These are phyloP conservation scores for Cryptococcus hybrid DNA, from an alignment of 1,284 basidiomycete genomes.

Conservation along the genomic window DNA sequence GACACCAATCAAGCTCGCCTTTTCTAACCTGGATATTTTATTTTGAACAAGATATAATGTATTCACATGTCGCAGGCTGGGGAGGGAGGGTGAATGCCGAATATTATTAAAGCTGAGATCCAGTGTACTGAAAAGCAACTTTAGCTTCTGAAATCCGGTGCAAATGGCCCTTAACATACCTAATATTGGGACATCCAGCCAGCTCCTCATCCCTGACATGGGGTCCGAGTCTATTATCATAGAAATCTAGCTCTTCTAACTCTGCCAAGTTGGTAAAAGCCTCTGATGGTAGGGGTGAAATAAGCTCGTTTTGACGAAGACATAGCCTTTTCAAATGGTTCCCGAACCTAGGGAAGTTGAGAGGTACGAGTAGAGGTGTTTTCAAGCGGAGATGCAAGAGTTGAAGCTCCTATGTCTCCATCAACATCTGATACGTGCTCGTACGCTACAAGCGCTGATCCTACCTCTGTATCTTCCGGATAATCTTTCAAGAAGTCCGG, in stretches of 20 bases:
- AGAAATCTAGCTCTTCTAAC: conserved; percentile 88
- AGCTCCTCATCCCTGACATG: conserved; percentile 61
- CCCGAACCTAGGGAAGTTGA: conserved; percentile 66
- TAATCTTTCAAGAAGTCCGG: conserved; percentile 56
- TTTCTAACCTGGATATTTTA: conserved; percentile 75
- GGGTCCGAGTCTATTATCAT: conserved; percentile 87
- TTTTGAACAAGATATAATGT: conserved; percentile 97
- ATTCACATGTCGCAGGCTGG: conserved; percentile 57
- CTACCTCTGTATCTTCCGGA: conserved; percentile 66
- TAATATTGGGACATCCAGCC: conserved; percentile 56
- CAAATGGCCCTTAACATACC: background rate
- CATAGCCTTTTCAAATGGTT: conserved; percentile 70
- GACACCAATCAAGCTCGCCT: conserved; percentile 61
- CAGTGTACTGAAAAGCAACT: conserved; percentile 59
- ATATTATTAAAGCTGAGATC: conserved; percentile 96
- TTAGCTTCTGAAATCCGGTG: no score
- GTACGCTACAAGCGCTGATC: background rate
- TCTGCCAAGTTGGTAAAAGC: conserved; percentile 64
- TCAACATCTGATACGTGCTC: background rate
- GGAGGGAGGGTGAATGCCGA: conserved; percentile 60
- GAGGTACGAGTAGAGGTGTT: conserved; percentile 58
- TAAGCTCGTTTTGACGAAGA: conserved; percentile 79
- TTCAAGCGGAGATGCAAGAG: conserved; percentile 78
- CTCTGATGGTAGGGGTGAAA: conserved; percentile 66
- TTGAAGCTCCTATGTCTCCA: conserved; percentile 69